These are phyloP conservation scores for Fusarium sp. DNA, from an alignment of 2,329 filamentous ascomycete species.

Conservation along the genomic window DNA sequence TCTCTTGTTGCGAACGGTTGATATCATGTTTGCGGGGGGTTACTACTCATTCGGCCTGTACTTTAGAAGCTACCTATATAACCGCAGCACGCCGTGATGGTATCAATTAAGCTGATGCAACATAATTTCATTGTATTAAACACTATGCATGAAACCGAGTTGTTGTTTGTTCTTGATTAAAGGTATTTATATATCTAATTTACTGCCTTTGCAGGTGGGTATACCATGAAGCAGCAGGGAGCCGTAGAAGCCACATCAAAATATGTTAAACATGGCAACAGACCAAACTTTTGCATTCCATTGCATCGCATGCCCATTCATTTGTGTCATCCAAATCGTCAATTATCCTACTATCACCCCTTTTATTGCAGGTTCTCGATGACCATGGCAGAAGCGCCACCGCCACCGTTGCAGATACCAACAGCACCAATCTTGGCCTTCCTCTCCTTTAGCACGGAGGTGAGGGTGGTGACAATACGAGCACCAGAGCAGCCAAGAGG, in stretches of 20 bases:
- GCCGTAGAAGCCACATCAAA: conserved; percentile 37
- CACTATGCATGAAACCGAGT: not conserved
- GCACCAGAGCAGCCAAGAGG: conserved; percentile 94
- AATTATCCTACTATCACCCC: conserved; percentile 22
- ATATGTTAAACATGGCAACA: conserved; percentile 29
- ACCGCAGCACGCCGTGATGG: conserved; percentile 31
- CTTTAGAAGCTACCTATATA: conserved; percentile 44
- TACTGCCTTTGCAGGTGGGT: conserved; percentile 32
- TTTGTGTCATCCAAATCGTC: conserved; percentile 46
- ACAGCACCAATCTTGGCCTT: conserved; percentile 93
- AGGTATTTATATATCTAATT: conserved; percentile 36
- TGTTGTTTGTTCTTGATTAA: conserved; percentile 30
- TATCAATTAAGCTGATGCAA: conserved; percentile 17
- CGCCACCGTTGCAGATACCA: conserved; percentile 98
- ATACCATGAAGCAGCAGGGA: conserved; percentile 36
- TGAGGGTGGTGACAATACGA: conserved; percentile 90
- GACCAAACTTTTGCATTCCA: conserved; percentile 42
- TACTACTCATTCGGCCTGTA: conserved; percentile 40
- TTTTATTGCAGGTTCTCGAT: conserved; percentile 78
- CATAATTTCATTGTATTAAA: not conserved
- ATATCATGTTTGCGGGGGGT: conserved; percentile 21
- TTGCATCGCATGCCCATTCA: conserved; percentile 34
- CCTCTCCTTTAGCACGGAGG: conserved; percentile 90
- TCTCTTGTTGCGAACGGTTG: conserved; percentile 20
- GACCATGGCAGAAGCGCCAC: conserved; percentile 93